phyloP scores from a whole-genome alignment of 23 red algal species.

The Gracilaria caudata region DNA sequence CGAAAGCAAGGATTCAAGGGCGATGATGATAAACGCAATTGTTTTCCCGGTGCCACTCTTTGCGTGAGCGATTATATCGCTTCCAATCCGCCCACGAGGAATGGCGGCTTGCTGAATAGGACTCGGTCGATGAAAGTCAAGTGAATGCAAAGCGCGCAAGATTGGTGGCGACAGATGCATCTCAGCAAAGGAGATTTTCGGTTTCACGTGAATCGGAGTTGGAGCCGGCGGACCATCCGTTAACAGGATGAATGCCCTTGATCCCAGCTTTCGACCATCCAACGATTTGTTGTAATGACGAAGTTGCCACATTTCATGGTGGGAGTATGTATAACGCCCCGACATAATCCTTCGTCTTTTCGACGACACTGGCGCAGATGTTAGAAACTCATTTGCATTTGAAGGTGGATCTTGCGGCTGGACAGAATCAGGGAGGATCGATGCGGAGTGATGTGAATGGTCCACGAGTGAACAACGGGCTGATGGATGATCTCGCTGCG shows the following conservation, averaged over 20 bases:
- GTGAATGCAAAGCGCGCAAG: not conserved
- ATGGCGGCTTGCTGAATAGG: slow-evolving; percentile 54
- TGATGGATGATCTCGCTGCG: not conserved
- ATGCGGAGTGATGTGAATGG: not conserved
- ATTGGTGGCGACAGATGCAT: slow-evolving; percentile 20
- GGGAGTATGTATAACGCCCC: not conserved
- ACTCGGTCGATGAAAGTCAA: slow-evolving; percentile 18
- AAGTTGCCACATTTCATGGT: not conserved
- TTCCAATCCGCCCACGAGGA: slow-evolving; percentile 53
- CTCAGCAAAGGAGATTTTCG: slow-evolving; percentile 36
- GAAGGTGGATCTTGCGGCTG: not conserved
- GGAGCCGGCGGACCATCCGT: not conserved
- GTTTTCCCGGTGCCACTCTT: slow-evolving; percentile 76
- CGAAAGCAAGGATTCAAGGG: slow-evolving; percentile 8
- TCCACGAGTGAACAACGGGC: not conserved
- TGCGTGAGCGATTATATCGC: slow-evolving; percentile 66
- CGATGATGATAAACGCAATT: slow-evolving; percentile 54
- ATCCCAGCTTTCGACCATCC: not conserved
- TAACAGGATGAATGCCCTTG: not conserved
- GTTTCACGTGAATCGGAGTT: not conserved
- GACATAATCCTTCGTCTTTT: not conserved
- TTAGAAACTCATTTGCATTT: not conserved
- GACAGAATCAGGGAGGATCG: not conserved
- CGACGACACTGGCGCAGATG: not conserved
- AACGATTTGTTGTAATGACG: not conserved